Base-by-base conservation (phyloP, 305 asterid species). In the Fraxinus nigra region DNA sequence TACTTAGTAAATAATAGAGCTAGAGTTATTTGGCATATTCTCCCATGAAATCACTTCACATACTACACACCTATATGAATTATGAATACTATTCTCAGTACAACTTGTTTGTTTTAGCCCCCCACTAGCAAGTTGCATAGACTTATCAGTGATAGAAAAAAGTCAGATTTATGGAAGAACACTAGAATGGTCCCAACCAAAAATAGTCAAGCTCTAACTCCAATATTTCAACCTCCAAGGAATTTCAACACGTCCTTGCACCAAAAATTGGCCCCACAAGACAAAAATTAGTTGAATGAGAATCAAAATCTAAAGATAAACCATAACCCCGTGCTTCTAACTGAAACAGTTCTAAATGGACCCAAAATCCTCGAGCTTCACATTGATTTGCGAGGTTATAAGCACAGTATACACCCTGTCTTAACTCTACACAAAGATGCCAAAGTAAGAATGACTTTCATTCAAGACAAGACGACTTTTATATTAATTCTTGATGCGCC, bases 331-430 rank as follows among this genome's bases (percentile, higher is more conserved):
- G 51, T 56, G 75, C 75, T 70, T 32, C 80, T 80, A 89, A 82
- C 89, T 14, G 80, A 89, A 89, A 90, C 84, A 63, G 89, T 85
- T 83, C 56, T 22, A 63, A 26, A 87, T 87, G 91, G 93, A 82
- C 91, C 92, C 90, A 22, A 77, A 43, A 13, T 69, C 37, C 40
- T 30, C 18, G 3, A 69, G 75, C 30, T 28, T 3, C 75, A 28
- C 40, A 69, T 30, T 9, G 4, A 13, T 30, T 30, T 16, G 8
- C 5, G 13, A 7, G 8, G 22, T 32, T 30, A 69, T 30, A 28
- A 69, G 75, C 7, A 69, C 38, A 69, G 14, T 28, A 40, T 14
- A 30, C 22, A 69, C 18, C 22, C 3, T 11, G 1, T 61, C 70
- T 61, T 61, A 22, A n/a, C 65, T 54, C 65, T n/a, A 54, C 10